phyloP scores from a whole-genome alignment of 2,329 filamentous ascomycete genomes.

The Annulohypoxylon truncatum region DNA sequence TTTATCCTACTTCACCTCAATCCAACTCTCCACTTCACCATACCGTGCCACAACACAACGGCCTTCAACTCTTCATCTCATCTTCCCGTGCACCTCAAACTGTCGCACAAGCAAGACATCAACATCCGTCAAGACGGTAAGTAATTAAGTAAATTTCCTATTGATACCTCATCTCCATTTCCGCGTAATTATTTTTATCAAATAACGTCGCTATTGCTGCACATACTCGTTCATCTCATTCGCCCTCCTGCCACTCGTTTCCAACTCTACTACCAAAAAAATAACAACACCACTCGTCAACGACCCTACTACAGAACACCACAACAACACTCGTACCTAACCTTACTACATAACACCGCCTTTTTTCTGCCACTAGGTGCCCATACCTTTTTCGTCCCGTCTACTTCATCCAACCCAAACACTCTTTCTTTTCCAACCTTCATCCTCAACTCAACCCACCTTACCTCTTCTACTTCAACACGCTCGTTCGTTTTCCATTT shows the following conservation, averaged over 20 bases:
- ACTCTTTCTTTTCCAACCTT: neutral
- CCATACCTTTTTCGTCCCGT: neutral
- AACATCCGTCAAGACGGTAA: neutral
- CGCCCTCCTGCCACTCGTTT: neutral
- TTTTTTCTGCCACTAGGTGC: neutral
- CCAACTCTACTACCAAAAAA: neutral
- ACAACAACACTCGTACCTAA: neutral
- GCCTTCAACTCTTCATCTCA: neutral
- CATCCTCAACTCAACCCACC: neutral
- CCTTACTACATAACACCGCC: neutral
- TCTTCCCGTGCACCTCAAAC: neutral
- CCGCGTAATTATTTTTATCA: neutral
- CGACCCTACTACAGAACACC: neutral
- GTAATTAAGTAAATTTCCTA: slow-evolving; percentile 7
- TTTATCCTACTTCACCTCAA: neutral
- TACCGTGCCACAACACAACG: neutral
- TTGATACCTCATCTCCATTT: neutral
- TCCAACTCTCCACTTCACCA: neutral
- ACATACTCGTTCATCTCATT: neutral
- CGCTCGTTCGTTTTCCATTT: neutral
- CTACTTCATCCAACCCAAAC: neutral
- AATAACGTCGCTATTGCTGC: neutral
- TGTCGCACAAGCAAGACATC: neutral
- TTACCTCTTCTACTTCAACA: neutral
- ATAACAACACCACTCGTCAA: neutral